Evolutionary conservation across 2,329 filamentous ascomycete genomes (phyloP), one percentile per base, ranked within the genome.

Genomic region (Graphiopsis chlorocephala): DNA sequence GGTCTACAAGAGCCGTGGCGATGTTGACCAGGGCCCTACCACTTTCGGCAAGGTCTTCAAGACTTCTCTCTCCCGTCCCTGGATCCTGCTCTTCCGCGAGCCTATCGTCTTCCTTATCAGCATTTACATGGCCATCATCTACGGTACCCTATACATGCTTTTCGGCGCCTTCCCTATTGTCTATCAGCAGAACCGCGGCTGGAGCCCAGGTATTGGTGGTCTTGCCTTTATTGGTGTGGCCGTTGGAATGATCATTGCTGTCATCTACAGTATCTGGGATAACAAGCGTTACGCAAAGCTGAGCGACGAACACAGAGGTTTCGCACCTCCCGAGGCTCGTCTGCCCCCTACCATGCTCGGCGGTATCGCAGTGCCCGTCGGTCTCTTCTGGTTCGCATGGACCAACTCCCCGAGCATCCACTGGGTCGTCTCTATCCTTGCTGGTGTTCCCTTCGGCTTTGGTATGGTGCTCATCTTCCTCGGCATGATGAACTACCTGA

Each of bases 361-460:
- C 11, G 85, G 84, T 15, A 74, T 90, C 23, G 78, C 84, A 3
- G 78, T 92, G 3, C 89, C 89, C 2, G 73, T 88, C 20, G 86
- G 87, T 4, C 78, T 90, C 20, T 89, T 90, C 80, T 86, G 85
- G 81, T 89, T 90, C 69, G 88, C 87, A 1, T 90, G 88, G 88
- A 90, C 88, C 0, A 86, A 85, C 66, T 81, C 78, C 20, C 79
- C 81, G 0, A 75, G 75, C 4, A 78, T 89, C 12, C 86, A 87
- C 73, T 89, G 83, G 82, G 79, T 84, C 50, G 84, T 75, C 0
- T 79, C 78, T 26, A 82, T 86, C 33, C 76, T 81, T 8, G 83
- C 80, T 26, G 78, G 79, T 2, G 80, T 81, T 8, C 83, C 83
- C 0, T 86, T 86, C 71, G 84, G 84, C 4, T 85, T 85, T 66